A percentile compares a stretch with the other conserved stretches of the same genome.
These are phyloP conservation scores for Fusarium hainanense DNA, from an alignment of 2,329 filamentous ascomycete species.

Conservation along the genomic window DNA sequence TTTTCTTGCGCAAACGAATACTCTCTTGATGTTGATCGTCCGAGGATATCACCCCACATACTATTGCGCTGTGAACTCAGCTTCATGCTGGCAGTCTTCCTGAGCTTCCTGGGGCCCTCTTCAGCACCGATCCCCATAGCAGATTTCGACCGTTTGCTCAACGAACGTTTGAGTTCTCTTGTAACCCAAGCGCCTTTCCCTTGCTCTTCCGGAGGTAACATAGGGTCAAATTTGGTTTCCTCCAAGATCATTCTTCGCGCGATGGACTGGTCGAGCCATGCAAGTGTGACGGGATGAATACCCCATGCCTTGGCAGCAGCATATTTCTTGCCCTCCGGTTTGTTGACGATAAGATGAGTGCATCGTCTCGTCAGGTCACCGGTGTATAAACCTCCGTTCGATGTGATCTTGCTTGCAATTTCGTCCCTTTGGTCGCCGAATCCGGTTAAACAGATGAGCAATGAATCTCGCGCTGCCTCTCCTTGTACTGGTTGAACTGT, in stretches of 20 bases:
- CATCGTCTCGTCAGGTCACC: conserved; percentile 87
- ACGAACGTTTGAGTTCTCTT: conserved; percentile 57
- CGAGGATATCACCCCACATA: conserved; percentile 92
- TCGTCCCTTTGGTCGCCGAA: conserved; percentile 73
- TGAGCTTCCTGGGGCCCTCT: conserved; percentile 80
- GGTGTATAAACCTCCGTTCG: conserved; percentile 84
- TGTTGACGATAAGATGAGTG: conserved; percentile 86
- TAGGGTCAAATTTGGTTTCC: conserved; percentile 84
- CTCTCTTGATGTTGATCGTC: conserved; percentile 53
- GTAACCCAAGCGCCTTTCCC: conserved; percentile 80
- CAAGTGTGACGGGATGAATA: conserved; percentile 79
- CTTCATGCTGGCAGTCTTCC: conserved; percentile 87
- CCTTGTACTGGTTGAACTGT: conserved; percentile 34
- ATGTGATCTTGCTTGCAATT: conserved; percentile 74
- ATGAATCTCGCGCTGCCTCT: conserved; percentile 51
- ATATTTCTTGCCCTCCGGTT: conserved; percentile 89
- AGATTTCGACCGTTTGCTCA: conserved; percentile 71
- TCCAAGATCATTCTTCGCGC: conserved; percentile 91
- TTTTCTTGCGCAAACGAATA: conserved; percentile 48
- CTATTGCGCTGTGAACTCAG: conserved; percentile 81
- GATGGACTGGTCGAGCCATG: conserved; percentile 88
- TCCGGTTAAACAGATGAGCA: conserved; percentile 67
- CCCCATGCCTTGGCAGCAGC: conserved; percentile 85
- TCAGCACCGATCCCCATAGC: conserved; percentile 58
- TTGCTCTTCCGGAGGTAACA: conserved; percentile 74